Conservation (phyloP, 75 land plant genomes). For the Chamaecyparis obtusa region DNA sequence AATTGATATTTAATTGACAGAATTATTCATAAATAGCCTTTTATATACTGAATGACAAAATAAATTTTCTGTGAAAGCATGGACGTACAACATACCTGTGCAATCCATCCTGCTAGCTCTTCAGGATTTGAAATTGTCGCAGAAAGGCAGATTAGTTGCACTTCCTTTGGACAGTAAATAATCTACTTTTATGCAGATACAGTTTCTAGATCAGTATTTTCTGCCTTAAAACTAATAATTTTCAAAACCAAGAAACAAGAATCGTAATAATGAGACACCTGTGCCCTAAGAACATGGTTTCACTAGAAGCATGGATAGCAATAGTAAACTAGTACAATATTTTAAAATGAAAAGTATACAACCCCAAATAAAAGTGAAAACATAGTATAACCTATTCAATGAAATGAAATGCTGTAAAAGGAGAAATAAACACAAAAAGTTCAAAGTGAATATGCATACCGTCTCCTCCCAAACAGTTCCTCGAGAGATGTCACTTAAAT, state of each 20-base stretch:
- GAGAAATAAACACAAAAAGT: background rate
- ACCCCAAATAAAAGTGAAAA: background rate
- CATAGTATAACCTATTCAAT: background rate
- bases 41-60: background rate
- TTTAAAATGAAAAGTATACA: background rate
- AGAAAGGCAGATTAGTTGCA: conserved; percentile 95
- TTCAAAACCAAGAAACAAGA: background rate
- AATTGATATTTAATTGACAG: background rate
- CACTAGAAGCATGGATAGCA: background rate
- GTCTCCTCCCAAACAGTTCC: conserved; percentile 99
- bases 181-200: conserved; percentile 42
- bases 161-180: conserved; percentile 96
- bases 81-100: conserved; percentile 51
- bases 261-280: background rate
- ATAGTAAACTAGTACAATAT: background rate
- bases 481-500: conserved; percentile 91
- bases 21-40: background rate
- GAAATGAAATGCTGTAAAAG: background rate
- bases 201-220: background rate
- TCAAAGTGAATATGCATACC: conserved; percentile 35
- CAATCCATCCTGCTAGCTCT: conserved; percentile 98
- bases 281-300: background rate
- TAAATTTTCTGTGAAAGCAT: background rate
- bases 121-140: conserved; percentile 98
- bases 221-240: background rate